Base-by-base conservation (phyloP, 352 stramenopile species). In the Pythium graminicola region DNA sequence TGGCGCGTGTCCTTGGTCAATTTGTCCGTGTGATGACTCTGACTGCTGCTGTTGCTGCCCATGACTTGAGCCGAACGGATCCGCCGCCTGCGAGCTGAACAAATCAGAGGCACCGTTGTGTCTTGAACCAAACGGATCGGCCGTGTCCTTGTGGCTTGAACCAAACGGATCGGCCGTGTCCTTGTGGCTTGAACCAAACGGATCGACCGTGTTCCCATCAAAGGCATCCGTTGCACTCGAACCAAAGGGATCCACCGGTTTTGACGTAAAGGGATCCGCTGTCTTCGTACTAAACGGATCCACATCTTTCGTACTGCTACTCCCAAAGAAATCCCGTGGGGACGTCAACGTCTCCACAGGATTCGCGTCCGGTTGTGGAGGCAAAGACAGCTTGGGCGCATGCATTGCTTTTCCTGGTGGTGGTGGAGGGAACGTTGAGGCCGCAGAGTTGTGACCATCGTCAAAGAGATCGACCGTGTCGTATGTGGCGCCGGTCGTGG, bases 391-490 rank as follows among this genome's bases (percentile, higher is more conserved):
- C n/a, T n/a, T n/a, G n/a, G n/a, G n/a, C n/a, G n/a, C n/a, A n/a
- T n/a, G n/a, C n/a, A n/a, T n/a, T n/a, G n/a, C n/a, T 28, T 45
- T 44, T 6, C 23, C 20, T 45, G 39, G 27, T 17, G 32, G n/a
- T 5, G 39, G 36, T 22, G 55, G 42, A 14, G 55, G 47, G 23
- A 52, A 50, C 13, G 46, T 29, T 14, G 24, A 7, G 0, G 17
- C 14, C 31, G 31, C 16, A 14, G 14, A n/a, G 16, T 40, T 63
- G 24, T 46, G 48, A 22, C 33, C 9, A 23, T 69, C 49, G 19
- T 60, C 49, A 42, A 73, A 73, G 13, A 73, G 57, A 50, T 67
- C 28, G 17, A 60, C 57, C 16, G 65, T 65, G 47, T 58, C 58
- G 23, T 63, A 57, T 36, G 55, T 69, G 38, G 60, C 31, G 38